Evolutionary conservation across 2,329 filamentous ascomycete species (phyloP), one percentile per base, ranked within the genome.

Genomic region (Talaromyces funiculosus): DNA sequence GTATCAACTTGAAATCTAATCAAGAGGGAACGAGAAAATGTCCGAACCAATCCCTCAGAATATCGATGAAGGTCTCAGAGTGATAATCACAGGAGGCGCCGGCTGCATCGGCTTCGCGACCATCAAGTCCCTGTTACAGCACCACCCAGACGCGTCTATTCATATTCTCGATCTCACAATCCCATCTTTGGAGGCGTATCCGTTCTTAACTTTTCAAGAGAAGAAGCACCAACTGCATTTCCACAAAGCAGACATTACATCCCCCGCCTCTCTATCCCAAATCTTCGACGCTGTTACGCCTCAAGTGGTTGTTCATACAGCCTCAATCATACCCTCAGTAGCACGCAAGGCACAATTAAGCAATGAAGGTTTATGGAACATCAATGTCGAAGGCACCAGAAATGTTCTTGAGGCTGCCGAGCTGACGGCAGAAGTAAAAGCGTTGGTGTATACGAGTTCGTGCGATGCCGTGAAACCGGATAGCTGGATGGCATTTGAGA

Each of bases 381-480:
- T 61, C n/a, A 61, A 61, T 53, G 53, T 61, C 2, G 42, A 31
- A 3, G 59, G 59, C 0, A 57, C 59, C 0, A 49, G 26, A 6
- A 61, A 57, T 29, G 53, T 61, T 3, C 43, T 61, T 24, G 24
- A 42, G 5, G 29, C 33, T 10, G 59, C 59, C 2, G 53, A 56
- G 8, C 10, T 22, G n/a, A 43, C 22, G 20, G 33, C 10, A 10
- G 35, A 16, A 18, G 59, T 57, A 7, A 10, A 43, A 12, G 59
- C 35, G 35, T 20, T 61, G 42, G 53, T 61, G 20, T 61, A 61
- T 16, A 61, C 59, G 20, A 57, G 59, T 40, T 61, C 59, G 22
- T 61, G 59, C 18, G 59, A 61, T 33, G 59, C 40, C 2, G 59
- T 61, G 16, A 61, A 61, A 22, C 59, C 59, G 16, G 53, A 61